Conservation (phyloP, 2,329 filamentous ascomycete species). For the Cercospora sp. region DNA sequence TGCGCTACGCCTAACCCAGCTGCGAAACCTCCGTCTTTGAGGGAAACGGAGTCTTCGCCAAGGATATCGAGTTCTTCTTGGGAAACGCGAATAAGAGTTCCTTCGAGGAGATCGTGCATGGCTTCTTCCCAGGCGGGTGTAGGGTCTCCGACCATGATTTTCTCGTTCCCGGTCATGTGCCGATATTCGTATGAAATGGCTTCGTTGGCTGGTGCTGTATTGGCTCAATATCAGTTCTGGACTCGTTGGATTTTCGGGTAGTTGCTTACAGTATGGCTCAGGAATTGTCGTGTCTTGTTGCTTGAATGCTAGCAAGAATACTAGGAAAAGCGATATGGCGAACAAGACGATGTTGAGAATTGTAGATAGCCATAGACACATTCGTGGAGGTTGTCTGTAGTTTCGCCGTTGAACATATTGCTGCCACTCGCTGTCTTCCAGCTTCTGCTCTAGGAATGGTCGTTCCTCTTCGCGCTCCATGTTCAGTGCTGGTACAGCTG, state of each 20-base stretch:
- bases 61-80: conserved; percentile 16
- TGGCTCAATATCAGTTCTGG: not conserved
- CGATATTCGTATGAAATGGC: conserved; percentile 20
- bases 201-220: conserved; percentile 15
- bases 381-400: not conserved
- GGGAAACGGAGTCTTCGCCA: conserved; percentile 8
- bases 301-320: conserved; percentile 15
- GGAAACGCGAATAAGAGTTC: conserved; percentile 14
- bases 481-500: not conserved
- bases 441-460: conserved; percentile 6
- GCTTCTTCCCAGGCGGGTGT: conserved; percentile 14
- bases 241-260: not conserved
- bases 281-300: conserved; percentile 4
- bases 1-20: conserved; percentile 18
- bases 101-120: conserved; percentile 17
- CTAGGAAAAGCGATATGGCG: conserved; percentile 9
- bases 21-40: conserved; percentile 16
- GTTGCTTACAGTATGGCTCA: conserved; percentile 18
- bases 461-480: conserved; percentile 13
- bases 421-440: not conserved
- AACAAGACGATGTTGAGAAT: conserved; percentile 9
- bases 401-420: not conserved
- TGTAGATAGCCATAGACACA: conserved; percentile 14
- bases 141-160: conserved; percentile 16
- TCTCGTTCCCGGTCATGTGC: conserved; percentile 14